These are phyloP conservation scores for Chalciporus chontae DNA, from an alignment of 768 basidiomycete species.

Conservation along the genomic window DNA sequence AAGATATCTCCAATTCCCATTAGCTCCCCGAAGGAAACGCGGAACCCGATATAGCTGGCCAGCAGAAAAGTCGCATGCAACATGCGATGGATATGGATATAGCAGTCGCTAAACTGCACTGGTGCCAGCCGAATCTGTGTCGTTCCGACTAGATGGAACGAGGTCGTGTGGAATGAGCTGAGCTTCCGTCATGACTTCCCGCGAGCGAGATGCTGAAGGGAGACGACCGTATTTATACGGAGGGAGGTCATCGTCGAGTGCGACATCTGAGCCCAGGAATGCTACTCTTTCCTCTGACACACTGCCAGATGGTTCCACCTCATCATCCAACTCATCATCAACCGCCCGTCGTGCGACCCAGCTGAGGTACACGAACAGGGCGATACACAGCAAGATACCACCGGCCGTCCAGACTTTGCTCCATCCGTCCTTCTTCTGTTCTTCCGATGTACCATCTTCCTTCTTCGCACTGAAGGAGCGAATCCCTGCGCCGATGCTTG, in stretches of 20 bases:
- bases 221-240: constrained; percentile 18
- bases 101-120: constrained; percentile 8
- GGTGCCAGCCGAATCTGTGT: constrained; percentile 1
- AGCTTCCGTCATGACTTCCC: constrained; percentile 45
- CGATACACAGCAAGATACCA: constrained; percentile 69
- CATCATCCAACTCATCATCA: constrained; percentile 50
- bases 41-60: neutral
- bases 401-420: constrained; percentile 59
- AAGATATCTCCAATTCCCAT: neutral
- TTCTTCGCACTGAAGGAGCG: constrained; percentile 67
- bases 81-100: neutral
- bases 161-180: constrained; percentile 30
- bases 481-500: constrained; percentile 80
- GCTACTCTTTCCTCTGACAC: constrained; percentile 50
- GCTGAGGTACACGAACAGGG: constrained; percentile 76
- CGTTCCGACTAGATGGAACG: constrained; percentile 16
- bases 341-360: constrained; percentile 73
- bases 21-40: neutral
- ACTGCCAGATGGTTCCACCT: constrained; percentile 25
- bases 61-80: neutral
- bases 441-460: constrained; percentile 38
- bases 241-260: constrained; percentile 21
- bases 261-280: constrained; percentile 41
- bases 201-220: constrained; percentile 16
- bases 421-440: constrained; percentile 42